Evolutionary conservation across 192 early-diverging fungal species (phyloP), one percentile per base, ranked within the genome.

Genomic region (Fimicolochytrium jonesii): DNA sequence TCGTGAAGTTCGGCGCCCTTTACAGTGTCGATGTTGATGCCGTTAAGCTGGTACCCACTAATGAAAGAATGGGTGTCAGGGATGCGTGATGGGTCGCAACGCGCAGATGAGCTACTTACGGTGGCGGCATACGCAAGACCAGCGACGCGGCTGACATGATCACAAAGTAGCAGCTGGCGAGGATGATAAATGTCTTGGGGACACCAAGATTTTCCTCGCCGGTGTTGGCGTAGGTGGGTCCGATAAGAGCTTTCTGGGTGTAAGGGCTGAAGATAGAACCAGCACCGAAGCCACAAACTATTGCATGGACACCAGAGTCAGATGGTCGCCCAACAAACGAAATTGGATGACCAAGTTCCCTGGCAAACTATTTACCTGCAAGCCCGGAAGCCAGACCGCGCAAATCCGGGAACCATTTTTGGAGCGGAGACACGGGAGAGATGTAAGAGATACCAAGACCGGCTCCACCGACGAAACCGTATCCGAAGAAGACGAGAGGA

Each of bases 271-370:
- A 85, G 46, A 88, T 85, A 0, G 82, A 75, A 0, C 89, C 89
- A 52, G 78, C 82, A 13, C 89, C 89, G 61, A 91, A 91, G 20
- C 87, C 89, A 56, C 85, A 84, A 43, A 89, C 87, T n/a, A n/a
- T n/a, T n/a, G n/a, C n/a, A n/a, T n/a, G n/a, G n/a, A n/a, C n/a
- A n/a, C n/a, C n/a, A n/a, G n/a, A n/a, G n/a, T n/a, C n/a, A n/a
- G n/a, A n/a, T n/a, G n/a, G n/a, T n/a, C n/a, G n/a, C n/a, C n/a
- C n/a, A n/a, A n/a, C n/a, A n/a, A n/a, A n/a, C n/a, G n/a, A n/a
- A n/a, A n/a, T n/a, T n/a, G n/a, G n/a, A n/a, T n/a, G n/a, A n/a
- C n/a, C n/a, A n/a, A n/a, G n/a, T n/a, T n/a, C n/a, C n/a, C n/a
- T n/a, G n/a, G n/a, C n/a, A n/a, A n/a, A n/a, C n/a, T n/a, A n/a